Evolutionary conservation across 2,329 filamentous ascomycete species (phyloP), one percentile per base, ranked within the genome.

Genomic region (Penicillium vulpinum): DNA sequence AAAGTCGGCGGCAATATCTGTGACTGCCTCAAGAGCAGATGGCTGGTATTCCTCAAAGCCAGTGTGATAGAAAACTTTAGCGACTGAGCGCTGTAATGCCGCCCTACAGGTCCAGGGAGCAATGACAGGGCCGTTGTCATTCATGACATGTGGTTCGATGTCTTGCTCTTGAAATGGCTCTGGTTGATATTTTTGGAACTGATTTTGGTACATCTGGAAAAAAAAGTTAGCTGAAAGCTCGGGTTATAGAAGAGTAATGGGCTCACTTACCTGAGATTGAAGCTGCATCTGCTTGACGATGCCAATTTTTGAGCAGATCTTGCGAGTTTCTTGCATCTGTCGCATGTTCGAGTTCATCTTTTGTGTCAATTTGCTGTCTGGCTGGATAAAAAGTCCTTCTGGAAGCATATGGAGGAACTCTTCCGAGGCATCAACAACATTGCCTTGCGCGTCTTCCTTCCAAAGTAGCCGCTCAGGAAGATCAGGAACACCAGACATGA

Each of bases 211-310:
- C 71, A 96, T 90, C 89, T 94, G 66, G 18, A 15, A n/a, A 15
- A n/a, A 15, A 44, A 3, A 33, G 52, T 64, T 61, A 67, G 50
- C 35, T 13, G 9, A 13, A n/a, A 15, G 13, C 4, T 36, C 18
- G 22, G 33, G 26, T 5, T 3, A 21, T 16, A 41, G 8, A 8
- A n/a, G 18, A 24, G 56, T 9, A 29, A 44, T 56, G 29, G 7
- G 35, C 47, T 8, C 38, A 28, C 79, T 71, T 84, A 91, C 90
- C 84, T 97, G 94, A 50, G 92, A 91, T 74, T 99, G 94, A 52
- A 97, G 86, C 77, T 99, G 94, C 94, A 99, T 99, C 78, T 99
- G 94, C 79, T 97, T 99, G 72, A 99, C 94, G 60, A 99, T 91
- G 47, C 91, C 88, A 72, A 99, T 96, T 77, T 97, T 99, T 11